These are phyloP conservation scores for Colletotrichum graminicola DNA, from an alignment of 2,329 filamentous ascomycete genomes.

Conservation along the genomic window DNA sequence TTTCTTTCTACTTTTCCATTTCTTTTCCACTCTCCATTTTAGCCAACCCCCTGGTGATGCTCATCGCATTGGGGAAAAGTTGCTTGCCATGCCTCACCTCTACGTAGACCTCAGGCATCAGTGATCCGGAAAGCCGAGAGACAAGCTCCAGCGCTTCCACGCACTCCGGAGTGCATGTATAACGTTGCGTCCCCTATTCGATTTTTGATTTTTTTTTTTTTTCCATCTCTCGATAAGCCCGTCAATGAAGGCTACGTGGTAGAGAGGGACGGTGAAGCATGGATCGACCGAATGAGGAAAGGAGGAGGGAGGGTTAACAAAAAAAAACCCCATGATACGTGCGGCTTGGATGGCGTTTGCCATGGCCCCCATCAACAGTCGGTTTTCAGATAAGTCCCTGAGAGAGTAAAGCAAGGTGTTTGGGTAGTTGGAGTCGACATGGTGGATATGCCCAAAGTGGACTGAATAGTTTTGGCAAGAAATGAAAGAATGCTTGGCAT, in stretches of 20 bases:
- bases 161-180: slow-evolving; percentile 13
- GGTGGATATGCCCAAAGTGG: slow-evolving; percentile 19
- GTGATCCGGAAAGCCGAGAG: slow-evolving; percentile 30
- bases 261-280: slow-evolving; percentile 1
- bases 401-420: not conserved
- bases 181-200: not conserved
- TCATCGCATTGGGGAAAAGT: slow-evolving; percentile 25
- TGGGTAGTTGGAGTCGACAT: not conserved
- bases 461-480: slow-evolving; percentile 29
- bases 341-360: slow-evolving; percentile 2
- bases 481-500: slow-evolving; percentile 32
- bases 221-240: not conserved
- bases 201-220: too few species aligned
- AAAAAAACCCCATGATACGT: not conserved
- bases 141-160: slow-evolving; percentile 22
- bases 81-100: slow-evolving; percentile 1
- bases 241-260: not conserved
- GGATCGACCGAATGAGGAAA: not conserved
- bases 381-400: not conserved
- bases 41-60: slow-evolving; percentile 3
- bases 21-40: not conserved
- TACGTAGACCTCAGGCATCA: slow-evolving; percentile 30
- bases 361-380: slow-evolving; percentile 1
- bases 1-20: not conserved
- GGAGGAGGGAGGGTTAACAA: not conserved